Evolutionary conservation across 176 grass and related monocot species (phyloP).

Genomic region (Rhipidocladum racemiflorum): DNA sequence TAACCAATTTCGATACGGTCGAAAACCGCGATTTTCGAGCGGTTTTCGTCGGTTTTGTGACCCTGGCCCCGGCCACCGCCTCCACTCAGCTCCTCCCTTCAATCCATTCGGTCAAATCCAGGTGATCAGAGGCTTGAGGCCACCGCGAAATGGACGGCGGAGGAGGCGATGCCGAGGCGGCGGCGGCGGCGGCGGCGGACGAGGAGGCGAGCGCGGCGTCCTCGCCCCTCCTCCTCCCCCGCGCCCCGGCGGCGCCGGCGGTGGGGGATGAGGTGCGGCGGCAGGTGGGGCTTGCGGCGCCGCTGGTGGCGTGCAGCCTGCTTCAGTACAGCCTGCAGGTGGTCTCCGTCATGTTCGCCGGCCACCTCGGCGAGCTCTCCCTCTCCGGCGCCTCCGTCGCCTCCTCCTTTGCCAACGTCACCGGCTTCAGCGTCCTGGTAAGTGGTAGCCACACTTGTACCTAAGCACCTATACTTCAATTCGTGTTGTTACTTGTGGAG

Average conservation of each 20-base stretch:
- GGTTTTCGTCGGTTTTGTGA: too few species aligned
- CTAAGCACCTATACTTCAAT: too few species aligned
- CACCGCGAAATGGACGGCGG: too few species aligned
- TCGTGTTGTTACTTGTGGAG: not conserved
- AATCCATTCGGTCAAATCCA: too few species aligned
- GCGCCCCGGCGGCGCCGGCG: not conserved
- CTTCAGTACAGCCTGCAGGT: slow-evolving; percentile 62
- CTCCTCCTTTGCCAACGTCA: slow-evolving; percentile 66
- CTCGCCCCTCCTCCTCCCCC: slow-evolving; percentile 16
- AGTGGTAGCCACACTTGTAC: not conserved
- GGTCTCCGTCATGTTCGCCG: slow-evolving; percentile 73
- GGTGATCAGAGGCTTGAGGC: too few species aligned
- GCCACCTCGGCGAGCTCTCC: slow-evolving; percentile 58
- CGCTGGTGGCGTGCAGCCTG: slow-evolving; percentile 41
- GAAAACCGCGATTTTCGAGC: too few species aligned
- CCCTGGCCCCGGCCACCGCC: too few species aligned
- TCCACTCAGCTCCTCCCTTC: too few species aligned
- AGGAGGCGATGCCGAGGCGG: too few species aligned
- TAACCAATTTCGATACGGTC: too few species aligned
- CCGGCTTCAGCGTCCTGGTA: slow-evolving; percentile 75
- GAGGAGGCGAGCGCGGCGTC: not conserved
- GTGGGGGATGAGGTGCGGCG: slow-evolving; percentile 33
- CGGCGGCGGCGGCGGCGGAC: too few species aligned
- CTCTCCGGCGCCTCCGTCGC: slow-evolving; percentile 63
- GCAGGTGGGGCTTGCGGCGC: too few species aligned